Base-by-base conservation (phyloP, 352 stramenopile species). In the Phytopythium vexans region DNA sequence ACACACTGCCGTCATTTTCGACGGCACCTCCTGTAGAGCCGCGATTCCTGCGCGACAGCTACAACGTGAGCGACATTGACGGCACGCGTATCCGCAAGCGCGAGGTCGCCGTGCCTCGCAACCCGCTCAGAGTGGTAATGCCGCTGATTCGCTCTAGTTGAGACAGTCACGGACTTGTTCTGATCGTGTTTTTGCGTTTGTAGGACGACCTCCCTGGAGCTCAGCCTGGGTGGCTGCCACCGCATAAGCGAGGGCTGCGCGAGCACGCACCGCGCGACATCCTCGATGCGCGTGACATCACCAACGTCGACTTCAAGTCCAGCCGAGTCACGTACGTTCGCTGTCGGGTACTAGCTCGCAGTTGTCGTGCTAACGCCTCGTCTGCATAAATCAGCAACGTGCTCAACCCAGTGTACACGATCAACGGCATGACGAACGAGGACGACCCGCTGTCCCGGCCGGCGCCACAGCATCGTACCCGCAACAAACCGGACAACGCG, bases 11-110 rank as follows among this genome's bases (percentile, higher is more conserved):
- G 27, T 79, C 66, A 5, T 87, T 88, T 40, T 68, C 60, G 2
- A 63, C 54, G 8, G 68, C 68, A 2, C 68, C 66, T 4, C 68
- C 60, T n/a, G 65, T 90, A 49, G 60, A 72, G 31, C 76, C 74
- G 1, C 80, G 79, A 42, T 92, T 92, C 48, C 53, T 92, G 15
- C 78, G 81, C 10, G 78, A 92, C 50, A 88, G 75, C 65, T 89
- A 87, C 60, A 74, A 85, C 52, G 77, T 89, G 40, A 70, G 57
- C 21, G 77, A 92, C 55, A 92, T 92, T 40, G 76, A 85, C 12
- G 81, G 81, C 43, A 88, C 81, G 12, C 72, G 49, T 10, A 74
- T 67, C 52, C 79, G 74, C 41, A 56, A 55, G 6, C 76, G 66
- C 10, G 52, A 74, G 37, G 67, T 83, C 16, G 44, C 57, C 9